Evolutionary conservation across 163 green algal genomes (phyloP), one percentile per base, ranked within the genome.

Genomic region (Chlorella variabilis): DNA sequence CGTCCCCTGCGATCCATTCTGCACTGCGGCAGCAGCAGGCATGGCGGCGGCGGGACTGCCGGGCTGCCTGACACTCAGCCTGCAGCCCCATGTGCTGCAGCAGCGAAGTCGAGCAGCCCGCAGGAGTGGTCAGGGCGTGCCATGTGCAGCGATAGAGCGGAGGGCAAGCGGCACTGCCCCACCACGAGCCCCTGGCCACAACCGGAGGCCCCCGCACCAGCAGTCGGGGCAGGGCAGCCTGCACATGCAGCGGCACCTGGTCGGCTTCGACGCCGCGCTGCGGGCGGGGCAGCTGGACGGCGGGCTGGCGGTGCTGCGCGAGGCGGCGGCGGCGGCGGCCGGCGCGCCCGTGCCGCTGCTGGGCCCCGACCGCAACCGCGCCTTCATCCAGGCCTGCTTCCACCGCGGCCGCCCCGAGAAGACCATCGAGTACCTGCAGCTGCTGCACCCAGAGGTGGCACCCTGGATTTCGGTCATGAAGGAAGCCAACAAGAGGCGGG

Each of bases 311-410:
- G 71, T 58, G 36, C 54, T 79, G 54, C 36, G 39, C 15, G 31
- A 54, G 36, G 71, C 54, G 36, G 54, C 58, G n/a, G 51, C 54
- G 23, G 54, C 51, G 27, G 71, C 25, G 27, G 66, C 23, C 54
- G 34, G 31, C 25, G 36, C 71, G 1, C 66, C 66, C 1, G 39
- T 29, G 9, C 71, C 34, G 34, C 71, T 79, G 51, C 54, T 79
- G 3, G 54, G 31, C 3, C 73, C 73, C 18, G 27, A 59, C 27
- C 73, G 73, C 54, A 80, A 80, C 73, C 54, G 73, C 0, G 34
- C 54, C 1, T 56, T 80, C 23, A 66, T 80, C 45, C 69, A 74
- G 69, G 56, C 56, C 31, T 74, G 62, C 69, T 86, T 81, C n/a
- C 6, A 31, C 13, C 71, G 71, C 27, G 20, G 42, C 13, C 58